Conservation (phyloP, 768 basidiomycete species). For the Pleurotus cornucopiae region DNA sequence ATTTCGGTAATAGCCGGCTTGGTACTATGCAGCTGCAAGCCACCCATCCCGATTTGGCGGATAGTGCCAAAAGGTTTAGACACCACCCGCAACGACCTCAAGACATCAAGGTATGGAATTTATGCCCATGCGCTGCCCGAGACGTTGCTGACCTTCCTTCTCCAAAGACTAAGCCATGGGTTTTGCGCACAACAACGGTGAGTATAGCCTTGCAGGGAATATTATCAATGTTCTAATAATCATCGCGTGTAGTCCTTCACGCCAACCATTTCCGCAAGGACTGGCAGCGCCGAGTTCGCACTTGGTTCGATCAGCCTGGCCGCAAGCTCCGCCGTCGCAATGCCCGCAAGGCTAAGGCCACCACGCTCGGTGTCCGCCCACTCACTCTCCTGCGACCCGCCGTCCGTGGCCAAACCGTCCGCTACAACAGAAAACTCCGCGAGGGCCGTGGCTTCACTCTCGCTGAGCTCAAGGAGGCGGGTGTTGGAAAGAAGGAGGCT, state of each 20-base stretch:
- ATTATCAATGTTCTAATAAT: slow-evolving; percentile 7
- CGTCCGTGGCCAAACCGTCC: slow-evolving; percentile 92
- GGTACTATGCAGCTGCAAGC: slow-evolving; percentile 40
- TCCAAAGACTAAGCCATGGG: slow-evolving; percentile 58
- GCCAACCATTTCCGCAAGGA: slow-evolving; percentile 98
- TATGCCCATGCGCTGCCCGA: neutral
- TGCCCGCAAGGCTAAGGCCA: slow-evolving; percentile 89
- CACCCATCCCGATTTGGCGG: slow-evolving; percentile 27
- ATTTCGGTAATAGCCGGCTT: slow-evolving; percentile 30
- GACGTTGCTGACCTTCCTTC: neutral
- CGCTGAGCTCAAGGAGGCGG: slow-evolving; percentile 93
- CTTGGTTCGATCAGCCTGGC: slow-evolving; percentile 99
- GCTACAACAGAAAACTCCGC: slow-evolving; percentile 97
- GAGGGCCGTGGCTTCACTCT: slow-evolving; percentile 97
- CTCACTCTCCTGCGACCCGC: slow-evolving; percentile 91
- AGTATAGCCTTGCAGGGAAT: slow-evolving; percentile 15
- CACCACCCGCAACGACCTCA: slow-evolving; percentile 32
- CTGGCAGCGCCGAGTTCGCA: slow-evolving; percentile 95
- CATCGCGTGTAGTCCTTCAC: slow-evolving; percentile 63
- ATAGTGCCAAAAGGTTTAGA: slow-evolving; percentile 12
- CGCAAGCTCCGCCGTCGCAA: slow-evolving; percentile 93
- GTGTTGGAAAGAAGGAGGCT: slow-evolving; percentile 91
- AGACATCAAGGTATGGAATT: slow-evolving; percentile 38
- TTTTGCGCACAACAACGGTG: slow-evolving; percentile 79
- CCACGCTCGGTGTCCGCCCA: slow-evolving; percentile 87